Base-by-base conservation (phyloP, 768 basidiomycete species). In the Panellus pusillus region DNA sequence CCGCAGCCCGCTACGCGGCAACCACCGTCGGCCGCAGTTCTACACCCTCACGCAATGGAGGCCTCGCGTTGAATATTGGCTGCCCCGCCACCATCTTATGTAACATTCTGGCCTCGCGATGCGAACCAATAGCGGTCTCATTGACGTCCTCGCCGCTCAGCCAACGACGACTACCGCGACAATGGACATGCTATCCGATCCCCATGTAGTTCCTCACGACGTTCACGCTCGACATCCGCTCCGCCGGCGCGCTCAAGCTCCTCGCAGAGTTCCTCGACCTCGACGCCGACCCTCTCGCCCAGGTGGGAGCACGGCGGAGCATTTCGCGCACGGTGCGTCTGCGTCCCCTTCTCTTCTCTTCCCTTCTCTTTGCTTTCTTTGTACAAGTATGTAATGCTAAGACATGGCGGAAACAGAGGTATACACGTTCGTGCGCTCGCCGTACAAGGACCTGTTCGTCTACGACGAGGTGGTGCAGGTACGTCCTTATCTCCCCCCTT, bases 301-400 rank as follows among this genome's bases (percentile, higher is more conserved):
- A 8, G 73, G 75, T 20, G 76, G 84, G 50, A 76, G 80, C 53
- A 89, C 91, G 61, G 89, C 94, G 11, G 94, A 98, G 66, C 94
- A 97, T 69, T 95, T 97, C 71, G 91, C 88, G 8, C 94, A 98
- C 71, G 93, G 92, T 91, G 62, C 61, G 80, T 69, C n/a, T n/a
- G n/a, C n/a, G n/a, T n/a, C n/a, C n/a, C n/a, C n/a, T n/a, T n/a
- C n/a, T n/a, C n/a, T n/a, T n/a, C n/a, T n/a, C n/a, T 47, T 41
- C 20, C 47, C 28, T 44, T 44, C 5, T 52, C 44, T 39, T 32
- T n/a, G n/a, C n/a, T 29, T 44, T 15, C 52, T 38, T 24, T 24
- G 24, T n/a, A n/a, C n/a, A n/a, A n/a, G n/a, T 24, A n/a, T n/a
- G n/a, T n/a, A n/a, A 45, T 32, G 38, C 11, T 11, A 52, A 41